Percentiles rank a stretch among this genome's conserved stretches.
Evolutionary conservation across 164 flowering plant species (phyloP).

Genomic region (Berberis vulgaris): DNA sequence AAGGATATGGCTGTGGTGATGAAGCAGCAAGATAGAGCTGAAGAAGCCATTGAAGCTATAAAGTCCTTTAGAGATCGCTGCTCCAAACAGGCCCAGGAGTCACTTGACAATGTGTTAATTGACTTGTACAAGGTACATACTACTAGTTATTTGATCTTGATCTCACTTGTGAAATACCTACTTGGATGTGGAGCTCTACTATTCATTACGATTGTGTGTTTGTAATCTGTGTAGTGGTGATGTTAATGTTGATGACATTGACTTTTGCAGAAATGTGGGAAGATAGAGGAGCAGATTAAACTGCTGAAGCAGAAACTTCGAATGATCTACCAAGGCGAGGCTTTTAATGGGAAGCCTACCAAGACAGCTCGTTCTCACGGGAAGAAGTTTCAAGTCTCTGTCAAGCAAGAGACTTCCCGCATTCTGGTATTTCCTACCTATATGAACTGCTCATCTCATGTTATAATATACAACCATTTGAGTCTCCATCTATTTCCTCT

Average conservation of each 20-base stretch:
- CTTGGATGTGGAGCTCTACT: no score
- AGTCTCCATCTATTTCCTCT: no score
- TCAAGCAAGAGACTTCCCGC: conserved; percentile 82
- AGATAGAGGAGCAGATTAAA: conserved; percentile 67
- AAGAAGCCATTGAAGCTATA: conserved; percentile 90
- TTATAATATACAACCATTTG: no score
- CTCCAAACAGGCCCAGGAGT: conserved; percentile 84
- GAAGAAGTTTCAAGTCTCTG: conserved; percentile 77
- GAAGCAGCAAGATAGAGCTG: conserved; percentile 84
- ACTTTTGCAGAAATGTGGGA: conserved; percentile 70
- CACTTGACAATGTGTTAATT: conserved; percentile 82
- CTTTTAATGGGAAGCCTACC: conserved; percentile 76
- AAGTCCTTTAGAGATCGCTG: conserved; percentile 70
- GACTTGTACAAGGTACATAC: conserved; percentile 74
- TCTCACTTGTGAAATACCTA: no score
- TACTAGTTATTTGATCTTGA: neutral
- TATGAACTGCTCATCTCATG: no score
- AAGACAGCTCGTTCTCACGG: conserved; percentile 95
- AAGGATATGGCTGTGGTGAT: conserved; percentile 96
- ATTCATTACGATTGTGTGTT: no score
- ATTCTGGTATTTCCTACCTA: conserved; percentile 44
- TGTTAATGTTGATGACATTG: neutral
- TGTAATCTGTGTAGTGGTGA: no score
- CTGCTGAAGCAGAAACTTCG: conserved; percentile 66
- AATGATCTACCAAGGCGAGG: conserved; percentile 72